Base-by-base conservation (phyloP, 768 basidiomycete species). In the Tylopilus felleus region DNA sequence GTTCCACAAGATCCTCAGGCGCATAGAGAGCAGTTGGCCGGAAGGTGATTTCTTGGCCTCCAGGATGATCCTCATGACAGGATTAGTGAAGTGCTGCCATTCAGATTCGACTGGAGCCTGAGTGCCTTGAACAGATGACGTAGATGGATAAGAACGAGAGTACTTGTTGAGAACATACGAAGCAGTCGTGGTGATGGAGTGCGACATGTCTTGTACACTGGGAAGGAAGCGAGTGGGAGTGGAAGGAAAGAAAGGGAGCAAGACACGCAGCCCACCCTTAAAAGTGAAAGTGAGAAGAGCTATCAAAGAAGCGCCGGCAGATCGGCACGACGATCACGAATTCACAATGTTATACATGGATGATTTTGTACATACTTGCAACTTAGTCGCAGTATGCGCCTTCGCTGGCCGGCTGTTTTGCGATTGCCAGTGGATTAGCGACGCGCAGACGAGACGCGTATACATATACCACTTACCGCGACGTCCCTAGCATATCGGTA, bases 401-500 rank as follows among this genome's bases (percentile, higher is more conserved):
- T 47, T 84, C 72, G 64, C 78, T 90, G 44, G 91, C 91, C 52
- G 90, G 86, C 91, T 93, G 60, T 93, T 60, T 23, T 35, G 55
- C 31, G 48, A 58, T 36, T 41, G n/a, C n/a, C n/a, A n/a, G n/a
- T n/a, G 22, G 27, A 52, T 62, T 47, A 58, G 51, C 25, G 33
- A 49, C 27, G 52, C 9, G 16, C 19, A 48, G 35, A 13, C 21
- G 45, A 49, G 28, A 53, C 25, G 47, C 21, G 48, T 29, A n/a
- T 45, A 59, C 29, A 29, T 14, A 33, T 42, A 50, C n/a, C 23
- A 76, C 90, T 79, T 65, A 92, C 91, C 51, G 86, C 87, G 48
- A 93, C 92, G 67, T 93, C 90, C 60, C 90, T 75, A 13, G 90
- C 90, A 69, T 93, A 95, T 66, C 88, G 79, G 65, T 81, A 78